phyloP scores from a whole-genome alignment of 805 yeast genomes.

The Wickerhamomyces subpelliculosus region DNA sequence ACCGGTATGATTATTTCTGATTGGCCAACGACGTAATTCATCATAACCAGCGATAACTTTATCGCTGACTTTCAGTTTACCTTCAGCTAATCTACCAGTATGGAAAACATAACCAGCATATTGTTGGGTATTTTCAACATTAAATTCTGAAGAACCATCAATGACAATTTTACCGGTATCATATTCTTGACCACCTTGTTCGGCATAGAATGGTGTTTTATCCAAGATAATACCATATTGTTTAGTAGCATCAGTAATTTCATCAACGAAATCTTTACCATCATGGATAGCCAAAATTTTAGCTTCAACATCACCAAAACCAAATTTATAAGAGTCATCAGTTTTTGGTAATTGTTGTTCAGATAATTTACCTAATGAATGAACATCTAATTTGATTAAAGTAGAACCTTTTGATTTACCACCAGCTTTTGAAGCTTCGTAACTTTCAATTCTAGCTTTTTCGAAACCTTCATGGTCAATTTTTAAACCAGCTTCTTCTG shows the following conservation, averaged over 20 bases:
- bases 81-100: slow-evolving; percentile 82
- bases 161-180: slow-evolving; percentile 91
- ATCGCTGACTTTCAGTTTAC: slow-evolving; percentile 60
- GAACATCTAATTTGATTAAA: slow-evolving; percentile 82
- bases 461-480: slow-evolving; percentile 93
- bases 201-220: slow-evolving; percentile 94
- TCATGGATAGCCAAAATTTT: slow-evolving; percentile 65
- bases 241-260: slow-evolving; percentile 34
- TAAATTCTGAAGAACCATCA: slow-evolving; percentile 83
- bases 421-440: slow-evolving; percentile 92
- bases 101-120: slow-evolving; percentile 95
- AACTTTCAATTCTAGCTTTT: slow-evolving; percentile 78
- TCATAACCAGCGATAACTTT: slow-evolving; percentile 81
- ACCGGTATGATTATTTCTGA: slow-evolving; percentile 97
- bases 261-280: slow-evolving; percentile 54
- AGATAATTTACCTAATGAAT: slow-evolving; percentile 70
- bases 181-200: slow-evolving; percentile 98
- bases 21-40: slow-evolving; percentile 91
- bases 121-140: slow-evolving; percentile 83
- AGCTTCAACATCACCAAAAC: slow-evolving; percentile 60
- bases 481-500: slow-evolving; percentile 91
- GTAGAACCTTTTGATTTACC: slow-evolving; percentile 53
- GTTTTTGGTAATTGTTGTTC: slow-evolving; percentile 65
- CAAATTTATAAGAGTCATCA: slow-evolving; percentile 76
- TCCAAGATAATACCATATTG: slow-evolving; percentile 81